Evolutionary conservation across 495 filamentous ascomycete genomes (phyloP).

Genomic region (Immersiella caudata): DNA sequence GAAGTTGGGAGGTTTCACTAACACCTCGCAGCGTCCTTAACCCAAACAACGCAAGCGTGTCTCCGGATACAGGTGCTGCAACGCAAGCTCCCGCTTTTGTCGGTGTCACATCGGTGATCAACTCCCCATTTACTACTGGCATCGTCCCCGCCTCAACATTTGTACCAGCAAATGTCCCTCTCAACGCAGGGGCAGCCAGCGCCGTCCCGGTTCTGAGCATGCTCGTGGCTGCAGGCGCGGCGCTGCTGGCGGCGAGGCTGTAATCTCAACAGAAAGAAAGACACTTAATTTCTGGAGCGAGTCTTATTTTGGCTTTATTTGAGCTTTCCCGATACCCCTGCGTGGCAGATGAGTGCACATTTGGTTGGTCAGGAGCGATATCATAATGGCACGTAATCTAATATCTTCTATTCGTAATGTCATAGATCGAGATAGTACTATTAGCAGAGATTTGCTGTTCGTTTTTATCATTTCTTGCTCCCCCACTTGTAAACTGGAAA

Average conservation of each 20-base stretch:
- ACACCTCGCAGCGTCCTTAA: slow-evolving; percentile 31
- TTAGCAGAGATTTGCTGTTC: neutral
- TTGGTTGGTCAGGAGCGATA: too few species aligned
- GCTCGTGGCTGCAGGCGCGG: slow-evolving; percentile 18
- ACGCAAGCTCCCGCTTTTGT: slow-evolving; percentile 44
- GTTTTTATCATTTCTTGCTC: too few species aligned
- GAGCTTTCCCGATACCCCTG: too few species aligned
- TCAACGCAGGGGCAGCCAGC: slow-evolving; percentile 17
- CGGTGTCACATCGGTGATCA: slow-evolving; percentile 28
- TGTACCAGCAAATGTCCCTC: slow-evolving; percentile 36
- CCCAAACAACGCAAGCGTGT: slow-evolving; percentile 35
- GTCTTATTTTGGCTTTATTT: neutral
- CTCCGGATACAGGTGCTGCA: slow-evolving; percentile 33
- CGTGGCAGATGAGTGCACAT: too few species aligned
- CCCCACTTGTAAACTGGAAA: too few species aligned
- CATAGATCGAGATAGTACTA: neutral
- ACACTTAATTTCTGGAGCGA: neutral
- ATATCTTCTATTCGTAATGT: neutral
- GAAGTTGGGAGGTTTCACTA: neutral
- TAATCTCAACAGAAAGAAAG: neutral
- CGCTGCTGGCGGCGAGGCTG: slow-evolving; percentile 14
- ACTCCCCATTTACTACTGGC: slow-evolving; percentile 47
- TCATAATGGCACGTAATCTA: neutral
- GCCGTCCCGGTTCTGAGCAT: slow-evolving; percentile 14
- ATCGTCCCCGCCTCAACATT: slow-evolving; percentile 43